Evolutionary conservation across 805 yeast species (phyloP), one percentile per base, ranked within the genome.

Genomic region (Starmera dryadoides): DNA sequence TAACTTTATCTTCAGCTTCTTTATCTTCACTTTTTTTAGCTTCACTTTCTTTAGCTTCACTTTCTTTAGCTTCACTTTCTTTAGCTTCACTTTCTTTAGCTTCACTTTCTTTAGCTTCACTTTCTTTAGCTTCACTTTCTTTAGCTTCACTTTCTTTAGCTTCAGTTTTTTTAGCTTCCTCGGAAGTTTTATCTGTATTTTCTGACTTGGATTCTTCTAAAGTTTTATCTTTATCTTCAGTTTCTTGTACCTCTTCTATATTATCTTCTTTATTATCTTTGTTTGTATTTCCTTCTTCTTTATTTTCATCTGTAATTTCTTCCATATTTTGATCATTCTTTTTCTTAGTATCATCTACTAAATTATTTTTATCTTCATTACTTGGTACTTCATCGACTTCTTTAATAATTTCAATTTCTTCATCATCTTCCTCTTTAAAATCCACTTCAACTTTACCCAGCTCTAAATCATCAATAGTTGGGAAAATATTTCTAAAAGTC

Each of bases 401-500:
- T n/a, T 22, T 16, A 4, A n/a, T n/a, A n/a, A n/a, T n/a, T n/a
- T n/a, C n/a, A n/a, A n/a, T n/a, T n/a, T 28, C 23, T 6, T 26
- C 35, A 25, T 32, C 30, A 12, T 10, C 34, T 16, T 15, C 14
- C 19, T 31, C 33, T 35, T 41, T 46, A 4, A 44, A 16, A 15
- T 35, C 42, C 19, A 52, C 43, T 4, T 35, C 38, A 29, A 53
- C 52, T 3, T 39, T 35, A 23, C 48, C 50, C 14, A 53, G n/a
- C 25, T 49, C 53, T 8, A 35, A 35, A 10, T 45, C 56, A n/a
- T 53, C 50, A 9, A 56, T 60, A 30, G 55, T 62, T 4, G 73
- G 69, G 53, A 86, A 84, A 1, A 84, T 73, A 5, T 86, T 75
- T 42, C 71, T 72, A 56, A 71, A 82, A 2, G 81, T 75, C 40